These are phyloP conservation scores for Lanmaoa pseudosensibilis DNA, from an alignment of 768 basidiomycete species.

Conservation along the genomic window DNA sequence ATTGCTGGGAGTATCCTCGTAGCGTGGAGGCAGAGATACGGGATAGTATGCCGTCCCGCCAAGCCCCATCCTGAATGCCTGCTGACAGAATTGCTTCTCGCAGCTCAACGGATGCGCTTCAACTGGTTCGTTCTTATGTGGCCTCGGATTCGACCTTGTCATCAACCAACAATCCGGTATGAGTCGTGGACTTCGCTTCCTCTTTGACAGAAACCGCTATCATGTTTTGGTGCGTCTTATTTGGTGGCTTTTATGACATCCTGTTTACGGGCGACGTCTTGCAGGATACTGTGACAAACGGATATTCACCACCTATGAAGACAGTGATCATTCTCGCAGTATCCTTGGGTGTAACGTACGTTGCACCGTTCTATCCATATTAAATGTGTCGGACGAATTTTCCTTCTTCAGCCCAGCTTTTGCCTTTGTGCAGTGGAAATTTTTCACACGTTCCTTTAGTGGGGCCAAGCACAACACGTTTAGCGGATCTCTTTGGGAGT, in stretches of 20 bases:
- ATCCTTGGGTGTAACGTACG: constrained; percentile 59
- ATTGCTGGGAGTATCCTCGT: constrained; percentile 42
- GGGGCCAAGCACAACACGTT: constrained; percentile 27
- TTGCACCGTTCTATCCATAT: constrained; percentile 3
- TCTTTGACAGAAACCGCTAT: constrained; percentile 61
- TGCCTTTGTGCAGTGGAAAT: constrained; percentile 52
- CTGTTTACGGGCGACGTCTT: constrained; percentile 1
- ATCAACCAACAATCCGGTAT: constrained; percentile 60
- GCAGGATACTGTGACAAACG: constrained; percentile 48
- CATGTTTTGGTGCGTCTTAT: constrained; percentile 50
- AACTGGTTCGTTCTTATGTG: constrained; percentile 58
- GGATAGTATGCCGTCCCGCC: constrained; percentile 43
- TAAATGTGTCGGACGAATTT: not conserved
- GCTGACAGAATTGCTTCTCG: constrained; percentile 6
- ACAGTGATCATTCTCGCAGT: constrained; percentile 52
- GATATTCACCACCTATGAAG: constrained; percentile 50
- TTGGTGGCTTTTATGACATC: not conserved
- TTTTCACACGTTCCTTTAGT: constrained; percentile 52
- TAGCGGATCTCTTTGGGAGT: constrained; percentile 26
- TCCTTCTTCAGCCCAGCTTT: constrained; percentile 45
- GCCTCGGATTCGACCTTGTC: constrained; percentile 55
- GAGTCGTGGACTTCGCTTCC: constrained; percentile 60
- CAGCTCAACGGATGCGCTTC: constrained; percentile 54
- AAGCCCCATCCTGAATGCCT: not conserved
- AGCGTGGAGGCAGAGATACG: constrained; percentile 46